Percentiles rank a stretch among this genome's conserved stretches.
Evolutionary conservation across 352 stramenopile species (phyloP).

Genomic region (Phytopythium ostracodes): DNA sequence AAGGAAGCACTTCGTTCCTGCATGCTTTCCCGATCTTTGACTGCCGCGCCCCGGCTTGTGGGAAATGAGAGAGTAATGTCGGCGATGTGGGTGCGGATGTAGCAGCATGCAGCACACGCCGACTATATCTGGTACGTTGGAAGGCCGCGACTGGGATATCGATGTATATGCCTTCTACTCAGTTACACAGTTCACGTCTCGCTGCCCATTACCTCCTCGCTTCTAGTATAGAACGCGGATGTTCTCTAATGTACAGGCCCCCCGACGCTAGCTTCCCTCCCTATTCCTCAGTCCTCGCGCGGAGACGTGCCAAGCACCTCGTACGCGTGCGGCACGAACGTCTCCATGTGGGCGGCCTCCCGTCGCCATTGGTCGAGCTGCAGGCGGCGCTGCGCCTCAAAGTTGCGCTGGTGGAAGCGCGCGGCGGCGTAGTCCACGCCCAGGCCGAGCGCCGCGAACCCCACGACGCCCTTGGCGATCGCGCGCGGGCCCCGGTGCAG

Average conservation of each 20-base stretch:
- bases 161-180: background rate
- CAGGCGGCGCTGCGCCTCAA: slow-evolving; percentile 17
- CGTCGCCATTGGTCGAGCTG: slow-evolving; percentile 14
- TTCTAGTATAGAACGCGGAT: background rate
- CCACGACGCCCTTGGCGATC: slow-evolving; percentile 34
- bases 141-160: too few species aligned
- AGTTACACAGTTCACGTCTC: background rate
- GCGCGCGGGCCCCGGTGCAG: slow-evolving; percentile 29
- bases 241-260: background rate
- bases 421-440: slow-evolving; percentile 30
- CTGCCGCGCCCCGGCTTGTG: background rate
- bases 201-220: too few species aligned
- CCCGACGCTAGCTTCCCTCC: background rate
- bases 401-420: slow-evolving; percentile 24
- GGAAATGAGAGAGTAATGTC: background rate
- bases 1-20: background rate
- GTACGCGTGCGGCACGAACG: slow-evolving; percentile 3
- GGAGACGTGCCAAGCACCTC: slow-evolving; percentile 8
- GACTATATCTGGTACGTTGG: too few species aligned
- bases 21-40: background rate
- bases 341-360: background rate
- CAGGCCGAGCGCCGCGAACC: slow-evolving; percentile 33
- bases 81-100: background rate
- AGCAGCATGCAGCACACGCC: background rate
- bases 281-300: slow-evolving; percentile 7